Evolutionary conservation across 1,284 basidiomycete genomes (phyloP), one percentile per base, ranked within the genome.

Genomic region (Coniophora puteana): DNA sequence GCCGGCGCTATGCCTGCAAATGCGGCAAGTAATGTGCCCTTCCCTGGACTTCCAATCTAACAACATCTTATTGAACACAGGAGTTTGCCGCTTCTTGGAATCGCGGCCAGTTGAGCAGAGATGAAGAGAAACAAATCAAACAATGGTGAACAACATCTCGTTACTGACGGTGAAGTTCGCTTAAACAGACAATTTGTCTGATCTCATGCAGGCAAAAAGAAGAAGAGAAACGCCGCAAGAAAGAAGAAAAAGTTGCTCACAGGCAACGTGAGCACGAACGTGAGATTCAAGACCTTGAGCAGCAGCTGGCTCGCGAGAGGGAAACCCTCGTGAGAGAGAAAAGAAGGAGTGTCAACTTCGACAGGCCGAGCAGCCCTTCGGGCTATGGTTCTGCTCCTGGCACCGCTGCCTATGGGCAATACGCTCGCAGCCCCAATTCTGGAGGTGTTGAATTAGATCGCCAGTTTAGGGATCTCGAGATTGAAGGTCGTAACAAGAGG

Each of bases 11-110:
- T 69, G 35, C 80, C 78, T 8, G 82, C 82, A 8, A 71, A 62
- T 51, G 55, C 67, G 39, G 82, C 81, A 43, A 55, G 70, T 58
- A 4, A 8, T 35, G 22, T 27, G 8, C 35, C 18, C 17, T 21
- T n/a, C 20, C 8, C 17, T 36, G 13, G 24, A 31, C 36, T 43
- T 7, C 21, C 22, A 18, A 25, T 38, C 23, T n/a, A n/a, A 13
- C 2, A 21, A 36, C 28, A 51, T 32, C 53, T 43, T 20, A 26
- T 18, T 23, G 33, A 3, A 18, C 29, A 20, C 43, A 83, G 81
- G 77, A 83, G 26, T 78, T 82, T 46, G 62, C 71, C 24, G 71
- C 74, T 14, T 71, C 78, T 4, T 80, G 78, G 72, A 67, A 65
- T 47, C 69, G 73, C 40, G 63, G 64, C 7, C 52, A 61, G 32